Percentiles rank a stretch among this genome's conserved stretches.
These are phyloP conservation scores for Mycena rebaudengoi DNA, from an alignment of 768 basidiomycete species.

Conservation along the genomic window DNA sequence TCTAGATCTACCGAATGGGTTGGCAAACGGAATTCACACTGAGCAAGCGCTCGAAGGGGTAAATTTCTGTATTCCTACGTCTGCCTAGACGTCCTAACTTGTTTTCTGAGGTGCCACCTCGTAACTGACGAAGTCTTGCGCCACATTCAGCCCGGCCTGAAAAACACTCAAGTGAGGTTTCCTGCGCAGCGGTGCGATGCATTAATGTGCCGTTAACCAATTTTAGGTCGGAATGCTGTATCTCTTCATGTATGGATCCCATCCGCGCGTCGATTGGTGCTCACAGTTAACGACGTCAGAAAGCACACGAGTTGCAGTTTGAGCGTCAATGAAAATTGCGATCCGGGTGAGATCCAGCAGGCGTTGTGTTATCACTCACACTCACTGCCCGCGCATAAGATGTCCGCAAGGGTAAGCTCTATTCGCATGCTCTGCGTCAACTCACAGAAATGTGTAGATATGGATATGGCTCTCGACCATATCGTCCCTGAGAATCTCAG, in stretches of 20 bases:
- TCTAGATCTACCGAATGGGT: too few species aligned
- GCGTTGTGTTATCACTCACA: not conserved
- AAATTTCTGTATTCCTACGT: too few species aligned
- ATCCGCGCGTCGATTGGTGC: not conserved
- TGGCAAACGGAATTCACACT: slow-evolving; percentile 91
- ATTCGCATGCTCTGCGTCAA: not conserved
- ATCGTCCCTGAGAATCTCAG: slow-evolving; percentile 86
- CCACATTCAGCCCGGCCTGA: slow-evolving; percentile 75
- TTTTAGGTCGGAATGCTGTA: slow-evolving; percentile 84
- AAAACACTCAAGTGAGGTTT: slow-evolving; percentile 54
- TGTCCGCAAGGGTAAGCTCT: slow-evolving; percentile 43
- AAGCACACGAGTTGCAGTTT: slow-evolving; percentile 82
- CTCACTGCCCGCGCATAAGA: slow-evolving; percentile 33
- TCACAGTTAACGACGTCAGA: slow-evolving; percentile 30
- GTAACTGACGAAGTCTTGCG: slow-evolving; percentile 78
- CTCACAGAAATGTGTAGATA: slow-evolving; percentile 58
- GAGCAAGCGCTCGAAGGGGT: slow-evolving; percentile 60
- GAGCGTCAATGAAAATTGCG: slow-evolving; percentile 91
- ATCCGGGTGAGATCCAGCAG: slow-evolving; percentile 60
- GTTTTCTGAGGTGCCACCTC: slow-evolving; percentile 73
- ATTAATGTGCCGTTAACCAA: not conserved
- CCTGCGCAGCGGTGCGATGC: not conserved
- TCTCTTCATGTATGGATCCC: slow-evolving; percentile 77
- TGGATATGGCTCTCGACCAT: slow-evolving; percentile 93
- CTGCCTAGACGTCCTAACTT: too few species aligned